Percentiles rank a stretch among this genome's conserved stretches.
Evolutionary conservation across 805 yeast species (phyloP).

Genomic region (Saturnispora kantuleensis): DNA sequence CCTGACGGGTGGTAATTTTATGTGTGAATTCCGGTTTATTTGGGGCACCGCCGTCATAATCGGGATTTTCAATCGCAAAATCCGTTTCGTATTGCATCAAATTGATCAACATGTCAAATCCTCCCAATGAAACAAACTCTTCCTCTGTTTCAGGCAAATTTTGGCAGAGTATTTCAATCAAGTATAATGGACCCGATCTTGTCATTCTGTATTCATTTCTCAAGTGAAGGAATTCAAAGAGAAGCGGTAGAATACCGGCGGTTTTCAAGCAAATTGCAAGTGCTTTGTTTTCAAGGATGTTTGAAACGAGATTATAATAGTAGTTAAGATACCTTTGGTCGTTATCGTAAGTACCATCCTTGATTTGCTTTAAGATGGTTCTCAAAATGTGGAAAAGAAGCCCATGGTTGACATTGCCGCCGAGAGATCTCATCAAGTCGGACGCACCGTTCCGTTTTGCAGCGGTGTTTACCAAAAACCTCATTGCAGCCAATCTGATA

Average conservation of each 20-base stretch:
- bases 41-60: constrained; percentile 43
- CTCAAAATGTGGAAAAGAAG: constrained; percentile 62
- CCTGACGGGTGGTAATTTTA: constrained; percentile 48
- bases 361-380: constrained; percentile 43
- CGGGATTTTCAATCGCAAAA: constrained; percentile 51
- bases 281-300: constrained; percentile 46
- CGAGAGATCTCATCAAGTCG: constrained; percentile 66
- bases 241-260: constrained; percentile 65
- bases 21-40: constrained; percentile 42
- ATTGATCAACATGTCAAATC: constrained; percentile 53
- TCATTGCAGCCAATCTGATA: constrained; percentile 50
- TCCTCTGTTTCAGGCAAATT: constrained; percentile 42
- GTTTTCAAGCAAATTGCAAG: constrained; percentile 49
- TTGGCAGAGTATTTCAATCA: constrained; percentile 38
- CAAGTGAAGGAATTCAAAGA: constrained; percentile 50
- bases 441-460: constrained; percentile 59
- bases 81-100: constrained; percentile 55
- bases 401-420: constrained; percentile 86
- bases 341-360: constrained; percentile 22
- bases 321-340: constrained; percentile 24
- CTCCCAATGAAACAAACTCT: constrained; percentile 56
- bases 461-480: constrained; percentile 61
- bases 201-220: constrained; percentile 45
- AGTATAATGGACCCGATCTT: constrained; percentile 52
- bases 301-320: constrained; percentile 53